A percentile compares a stretch with the other conserved stretches of the same genome.
phyloP scores from a whole-genome alignment of 2,329 filamentous ascomycete genomes.

The Raffaelea ambrosiae region DNA sequence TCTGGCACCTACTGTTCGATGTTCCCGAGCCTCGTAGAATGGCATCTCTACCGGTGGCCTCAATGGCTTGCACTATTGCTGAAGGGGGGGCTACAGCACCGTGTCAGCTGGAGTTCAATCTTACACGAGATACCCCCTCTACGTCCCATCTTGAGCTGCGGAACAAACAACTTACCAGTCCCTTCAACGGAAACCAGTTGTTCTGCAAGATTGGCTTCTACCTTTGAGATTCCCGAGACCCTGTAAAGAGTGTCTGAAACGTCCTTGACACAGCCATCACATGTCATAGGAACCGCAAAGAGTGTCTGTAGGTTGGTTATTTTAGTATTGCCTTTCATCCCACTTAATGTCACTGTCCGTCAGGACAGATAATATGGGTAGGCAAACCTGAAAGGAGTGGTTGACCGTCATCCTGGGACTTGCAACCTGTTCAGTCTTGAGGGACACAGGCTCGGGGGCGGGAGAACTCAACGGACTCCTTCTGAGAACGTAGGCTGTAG shows the following conservation, averaged over 20 bases:
- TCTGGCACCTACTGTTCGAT: conserved; percentile 61
- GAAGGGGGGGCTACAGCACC: conserved; percentile 66
- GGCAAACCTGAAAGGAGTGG: conserved; percentile 36
- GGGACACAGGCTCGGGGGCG: background rate
- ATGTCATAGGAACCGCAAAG: conserved; percentile 91
- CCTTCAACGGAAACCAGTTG: conserved; percentile 82
- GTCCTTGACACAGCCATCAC: conserved; percentile 79
- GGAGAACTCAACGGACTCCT: background rate
- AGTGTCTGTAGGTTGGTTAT: conserved; percentile 59
- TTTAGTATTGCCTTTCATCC: too few species aligned
- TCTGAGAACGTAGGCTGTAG: conserved; percentile 1
- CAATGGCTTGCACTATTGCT: conserved; percentile 79
- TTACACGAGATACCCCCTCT: too few species aligned
- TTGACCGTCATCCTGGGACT: conserved; percentile 31
- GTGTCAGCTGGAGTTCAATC: too few species aligned
- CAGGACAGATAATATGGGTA: background rate
- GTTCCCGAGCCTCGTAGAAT: conserved; percentile 84
- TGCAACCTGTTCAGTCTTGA: too few species aligned
- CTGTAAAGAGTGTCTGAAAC: conserved; percentile 72
- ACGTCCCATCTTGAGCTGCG: too few species aligned
- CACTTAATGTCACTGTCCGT: too few species aligned
- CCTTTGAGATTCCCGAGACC: conserved; percentile 70
- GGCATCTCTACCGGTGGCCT: conserved; percentile 84
- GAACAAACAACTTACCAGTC: conserved; percentile 45
- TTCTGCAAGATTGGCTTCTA: conserved; percentile 72